Percentiles rank a stretch among this genome's conserved stretches.
phyloP scores from a whole-genome alignment of 306 rosid species.

The Quercus gilva region DNA sequence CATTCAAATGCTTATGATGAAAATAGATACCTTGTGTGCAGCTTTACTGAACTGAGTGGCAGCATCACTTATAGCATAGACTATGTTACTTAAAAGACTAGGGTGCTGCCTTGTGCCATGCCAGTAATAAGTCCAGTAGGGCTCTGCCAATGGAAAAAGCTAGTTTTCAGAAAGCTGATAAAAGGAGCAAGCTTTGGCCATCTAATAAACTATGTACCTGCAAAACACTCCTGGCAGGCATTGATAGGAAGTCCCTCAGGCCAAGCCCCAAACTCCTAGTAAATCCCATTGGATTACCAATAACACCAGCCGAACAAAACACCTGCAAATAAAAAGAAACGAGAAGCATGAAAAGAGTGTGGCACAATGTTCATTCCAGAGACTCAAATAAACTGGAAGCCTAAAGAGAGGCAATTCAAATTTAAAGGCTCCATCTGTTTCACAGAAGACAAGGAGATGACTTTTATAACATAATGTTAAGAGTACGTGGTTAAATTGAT shows the following conservation, averaged over 20 bases:
- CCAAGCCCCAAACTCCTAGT: too few relatives aligned
- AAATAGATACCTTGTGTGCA: constrained; percentile 77
- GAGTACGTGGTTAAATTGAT: too few relatives aligned
- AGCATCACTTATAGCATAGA: constrained; percentile 90
- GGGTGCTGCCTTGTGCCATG: constrained; percentile 93
- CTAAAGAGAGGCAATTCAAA: background rate
- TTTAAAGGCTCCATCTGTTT: background rate
- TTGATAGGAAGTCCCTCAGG: constrained; percentile 24
- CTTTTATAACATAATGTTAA: too few relatives aligned
- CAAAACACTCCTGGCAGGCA: constrained; percentile 77
- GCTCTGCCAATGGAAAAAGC: constrained; percentile 55
- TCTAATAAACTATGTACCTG: constrained; percentile 42
- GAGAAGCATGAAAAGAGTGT: constrained; percentile 6
- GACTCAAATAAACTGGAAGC: background rate
- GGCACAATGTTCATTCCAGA: background rate
- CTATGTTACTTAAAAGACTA: constrained; percentile 89
- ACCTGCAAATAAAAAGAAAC: constrained; percentile 50
- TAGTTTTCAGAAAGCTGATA: background rate
- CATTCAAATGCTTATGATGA: constrained; percentile 8
- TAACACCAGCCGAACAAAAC: constrained; percentile 96
- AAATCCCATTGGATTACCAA: constrained; percentile 98
- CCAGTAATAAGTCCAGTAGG: constrained; percentile 85
- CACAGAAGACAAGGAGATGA: too few relatives aligned
- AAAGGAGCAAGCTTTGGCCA: background rate
- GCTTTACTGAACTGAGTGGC: constrained; percentile 95